A percentile compares a stretch with the other conserved stretches of the same genome.
Evolutionary conservation across 352 stramenopile genomes (phyloP).

Genomic region (Elongisporangium senticosum): DNA sequence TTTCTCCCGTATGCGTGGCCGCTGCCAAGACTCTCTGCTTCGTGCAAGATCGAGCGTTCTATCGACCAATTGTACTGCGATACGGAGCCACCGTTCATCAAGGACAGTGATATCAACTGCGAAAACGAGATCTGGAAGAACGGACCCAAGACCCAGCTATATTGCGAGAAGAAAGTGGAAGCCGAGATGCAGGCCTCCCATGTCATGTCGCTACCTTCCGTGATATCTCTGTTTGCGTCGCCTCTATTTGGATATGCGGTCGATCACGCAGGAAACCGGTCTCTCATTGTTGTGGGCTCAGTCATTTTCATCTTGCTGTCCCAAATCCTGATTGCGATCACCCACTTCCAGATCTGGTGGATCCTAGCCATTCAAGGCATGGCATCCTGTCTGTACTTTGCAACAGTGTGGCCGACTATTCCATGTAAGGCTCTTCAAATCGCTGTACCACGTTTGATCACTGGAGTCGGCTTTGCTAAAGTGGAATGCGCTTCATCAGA

Average conservation of each 20-base stretch:
- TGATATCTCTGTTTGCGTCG: conserved; percentile 64
- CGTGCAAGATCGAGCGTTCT: conserved; percentile 22
- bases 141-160: conserved; percentile 20
- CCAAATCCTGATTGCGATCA: conserved; percentile 58
- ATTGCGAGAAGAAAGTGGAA: conserved; percentile 32
- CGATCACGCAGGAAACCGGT: conserved; percentile 55
- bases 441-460: background rate
- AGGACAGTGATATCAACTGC: conserved; percentile 42
- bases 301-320: conserved; percentile 45
- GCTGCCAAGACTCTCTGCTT: conserved; percentile 26
- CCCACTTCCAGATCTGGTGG: conserved; percentile 34
- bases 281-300: conserved; percentile 44
- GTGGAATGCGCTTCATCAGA: conserved; percentile 17
- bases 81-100: conserved; percentile 26
- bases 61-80: conserved; percentile 33
- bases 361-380: conserved; percentile 74
- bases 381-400: conserved; percentile 74
- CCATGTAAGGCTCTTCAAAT: conserved; percentile 26
- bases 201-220: conserved; percentile 78
- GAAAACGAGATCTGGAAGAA: conserved; percentile 33
- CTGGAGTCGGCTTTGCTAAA: background rate
- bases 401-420: conserved; percentile 82
- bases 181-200: conserved; percentile 33
- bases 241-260: conserved; percentile 75
- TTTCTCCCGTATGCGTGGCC: conserved; percentile 37